Evolutionary conservation across 345 rosid genomes (phyloP).

Genomic region (Jatropha curcas): DNA sequence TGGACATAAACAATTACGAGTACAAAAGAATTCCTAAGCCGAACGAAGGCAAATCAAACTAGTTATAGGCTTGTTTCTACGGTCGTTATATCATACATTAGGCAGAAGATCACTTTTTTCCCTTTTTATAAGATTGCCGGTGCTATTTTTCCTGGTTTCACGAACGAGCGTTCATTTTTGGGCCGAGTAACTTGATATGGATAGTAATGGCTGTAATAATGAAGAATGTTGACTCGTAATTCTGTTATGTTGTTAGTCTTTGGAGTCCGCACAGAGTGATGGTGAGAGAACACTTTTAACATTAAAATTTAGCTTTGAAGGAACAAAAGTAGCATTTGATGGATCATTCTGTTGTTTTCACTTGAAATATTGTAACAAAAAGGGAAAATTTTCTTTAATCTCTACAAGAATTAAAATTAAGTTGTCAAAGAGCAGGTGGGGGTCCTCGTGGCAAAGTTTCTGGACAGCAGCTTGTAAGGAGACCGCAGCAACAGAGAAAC

Average conservation of each 20-base stretch:
- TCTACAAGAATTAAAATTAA: background rate
- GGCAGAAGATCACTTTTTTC: too few species aligned
- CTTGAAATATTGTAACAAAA: background rate
- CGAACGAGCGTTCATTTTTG: background rate
- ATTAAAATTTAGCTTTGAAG: background rate
- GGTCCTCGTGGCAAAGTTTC: background rate
- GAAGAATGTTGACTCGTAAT: background rate
- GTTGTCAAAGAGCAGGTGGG: conserved; percentile 5
- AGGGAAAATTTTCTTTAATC: too few species aligned
- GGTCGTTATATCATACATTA: background rate
- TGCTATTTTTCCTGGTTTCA: background rate
- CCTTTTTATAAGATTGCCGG: background rate
- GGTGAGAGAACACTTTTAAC: background rate
- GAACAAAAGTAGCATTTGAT: background rate
- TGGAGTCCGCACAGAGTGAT: background rate
- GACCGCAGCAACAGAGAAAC: conserved; percentile 17
- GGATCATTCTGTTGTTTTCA: background rate
- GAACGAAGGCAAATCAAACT: conserved; percentile 55
- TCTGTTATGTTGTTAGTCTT: background rate
- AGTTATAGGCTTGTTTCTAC: background rate
- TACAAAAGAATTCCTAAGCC: conserved; percentile 83
- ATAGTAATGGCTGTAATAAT: background rate
- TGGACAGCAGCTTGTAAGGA: conserved; percentile 10
- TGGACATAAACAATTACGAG: conserved; percentile 75
- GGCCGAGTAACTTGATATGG: background rate